Evolutionary conservation across 805 yeast genomes (phyloP).

Genomic region (Hanseniaspora lachancei): DNA sequence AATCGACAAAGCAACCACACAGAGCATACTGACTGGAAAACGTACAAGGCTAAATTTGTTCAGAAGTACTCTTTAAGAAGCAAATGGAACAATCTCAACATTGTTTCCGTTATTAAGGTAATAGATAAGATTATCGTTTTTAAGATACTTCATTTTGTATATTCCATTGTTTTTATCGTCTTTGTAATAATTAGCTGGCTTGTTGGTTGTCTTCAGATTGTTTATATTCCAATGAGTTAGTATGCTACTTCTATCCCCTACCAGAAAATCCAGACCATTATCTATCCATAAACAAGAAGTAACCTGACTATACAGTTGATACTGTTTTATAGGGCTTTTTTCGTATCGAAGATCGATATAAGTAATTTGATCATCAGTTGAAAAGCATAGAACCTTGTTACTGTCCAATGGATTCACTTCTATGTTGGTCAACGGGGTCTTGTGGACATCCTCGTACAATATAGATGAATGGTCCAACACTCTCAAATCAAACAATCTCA

Average conservation of each 20-base stretch:
- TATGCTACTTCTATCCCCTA: neutral
- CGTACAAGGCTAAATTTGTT: too few species aligned
- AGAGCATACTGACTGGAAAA: too few species aligned
- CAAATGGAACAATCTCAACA: conserved; percentile 1
- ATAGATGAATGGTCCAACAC: conserved; percentile 88
- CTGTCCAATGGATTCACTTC: conserved; percentile 70
- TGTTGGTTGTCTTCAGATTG: neutral
- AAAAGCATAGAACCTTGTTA: conserved; percentile 33
- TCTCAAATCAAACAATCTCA: conserved; percentile 80
- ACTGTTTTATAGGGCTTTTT: conserved; percentile 5
- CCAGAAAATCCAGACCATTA: conserved; percentile 8
- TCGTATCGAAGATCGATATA: conserved; percentile 9
- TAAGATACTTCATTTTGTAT: conserved; percentile 1
- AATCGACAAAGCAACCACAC: neutral
- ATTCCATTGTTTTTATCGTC: neutral
- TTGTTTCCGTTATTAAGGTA: neutral
- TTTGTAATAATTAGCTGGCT: neutral
- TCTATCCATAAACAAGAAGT: conserved; percentile 7
- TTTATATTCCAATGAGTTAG: conserved; percentile 10
- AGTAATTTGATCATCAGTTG: neutral
- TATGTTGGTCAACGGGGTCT: conserved; percentile 55
- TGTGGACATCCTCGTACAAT: conserved; percentile 56
- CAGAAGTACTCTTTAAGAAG: neutral
- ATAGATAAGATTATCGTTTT: conserved; percentile 4
- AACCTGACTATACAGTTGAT: neutral